A percentile compares a stretch with the other conserved stretches of the same genome.
phyloP scores from a whole-genome alignment of 805 yeast genomes.

The Pichia phayaonensis region DNA sequence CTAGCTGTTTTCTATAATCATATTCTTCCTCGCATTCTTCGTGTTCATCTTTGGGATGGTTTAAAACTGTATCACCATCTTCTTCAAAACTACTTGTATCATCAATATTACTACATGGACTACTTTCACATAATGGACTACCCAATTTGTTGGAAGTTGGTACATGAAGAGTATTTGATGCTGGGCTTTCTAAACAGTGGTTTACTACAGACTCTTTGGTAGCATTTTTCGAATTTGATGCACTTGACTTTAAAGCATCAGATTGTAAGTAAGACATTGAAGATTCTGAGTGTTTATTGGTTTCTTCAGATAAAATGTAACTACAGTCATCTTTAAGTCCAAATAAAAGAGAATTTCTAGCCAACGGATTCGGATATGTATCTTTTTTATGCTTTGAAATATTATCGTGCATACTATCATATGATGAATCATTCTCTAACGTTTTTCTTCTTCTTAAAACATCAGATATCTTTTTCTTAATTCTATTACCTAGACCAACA shows the following conservation, averaged over 20 bases:
- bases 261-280: neutral
- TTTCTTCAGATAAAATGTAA: conserved; percentile 14
- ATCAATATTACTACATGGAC: neutral
- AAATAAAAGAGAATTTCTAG: neutral
- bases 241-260: no score
- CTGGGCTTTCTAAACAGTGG: neutral
- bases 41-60: neutral
- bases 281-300: conserved; percentile 1
- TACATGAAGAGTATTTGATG: neutral
- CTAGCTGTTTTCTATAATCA: conserved; percentile 19
- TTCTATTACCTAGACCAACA: conserved; percentile 66
- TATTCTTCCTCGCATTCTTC: conserved; percentile 4
- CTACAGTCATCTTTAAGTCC: conserved; percentile 11
- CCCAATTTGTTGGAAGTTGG: neutral
- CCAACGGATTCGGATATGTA: neutral
- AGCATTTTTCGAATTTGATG: neutral
- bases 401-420: neutral
- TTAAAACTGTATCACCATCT: neutral
- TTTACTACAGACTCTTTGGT: neutral
- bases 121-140: neutral
- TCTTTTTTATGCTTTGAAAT: neutral
- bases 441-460: conserved; percentile 24
- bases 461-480: conserved; percentile 43
- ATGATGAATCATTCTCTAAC: neutral
- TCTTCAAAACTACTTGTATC: neutral